These are phyloP conservation scores for Chrysophaeum taylorii DNA, from an alignment of 352 stramenopile genomes.

Conservation along the genomic window DNA sequence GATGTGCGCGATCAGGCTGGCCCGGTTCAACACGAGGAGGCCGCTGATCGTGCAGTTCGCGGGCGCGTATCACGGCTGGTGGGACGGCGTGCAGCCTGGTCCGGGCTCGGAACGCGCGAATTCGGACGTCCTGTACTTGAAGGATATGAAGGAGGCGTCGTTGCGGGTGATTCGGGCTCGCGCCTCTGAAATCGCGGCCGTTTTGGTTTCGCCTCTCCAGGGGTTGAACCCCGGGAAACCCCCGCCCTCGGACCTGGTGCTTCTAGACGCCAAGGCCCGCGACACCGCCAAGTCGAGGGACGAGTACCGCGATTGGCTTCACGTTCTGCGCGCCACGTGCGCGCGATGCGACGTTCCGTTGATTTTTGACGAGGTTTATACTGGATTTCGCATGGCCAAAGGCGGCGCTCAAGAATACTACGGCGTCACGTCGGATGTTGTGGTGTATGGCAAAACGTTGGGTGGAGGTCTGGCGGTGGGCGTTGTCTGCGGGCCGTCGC, in stretches of 20 bases:
- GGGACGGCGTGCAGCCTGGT: constrained; percentile 30
- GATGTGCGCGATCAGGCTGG: constrained; percentile 30
- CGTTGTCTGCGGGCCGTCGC: constrained; percentile 26
- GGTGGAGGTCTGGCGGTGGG: constrained; percentile 30
- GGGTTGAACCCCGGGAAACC: constrained; percentile 29
- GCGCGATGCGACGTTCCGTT: constrained; percentile 18
- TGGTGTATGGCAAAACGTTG: constrained; percentile 30
- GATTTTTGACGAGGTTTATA: constrained; percentile 36
- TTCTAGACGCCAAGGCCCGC: constrained; percentile 26
- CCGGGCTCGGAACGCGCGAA: constrained; percentile 28
- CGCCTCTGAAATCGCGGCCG: constrained; percentile 24
- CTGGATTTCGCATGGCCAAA: constrained; percentile 29
- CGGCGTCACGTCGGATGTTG: constrained; percentile 30
- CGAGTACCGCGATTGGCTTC: constrained; percentile 27
- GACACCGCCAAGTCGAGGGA: constrained; percentile 16
- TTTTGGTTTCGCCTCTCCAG: constrained; percentile 31
- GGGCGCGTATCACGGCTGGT: constrained; percentile 31
- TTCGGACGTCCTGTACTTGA: constrained; percentile 28
- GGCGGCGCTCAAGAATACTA: constrained; percentile 35
- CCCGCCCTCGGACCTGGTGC: constrained; percentile 26
- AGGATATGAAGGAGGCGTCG: constrained; percentile 27
- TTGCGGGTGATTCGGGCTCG: constrained; percentile 23
- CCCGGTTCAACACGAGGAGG: constrained; percentile 29
- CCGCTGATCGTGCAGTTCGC: constrained; percentile 27
- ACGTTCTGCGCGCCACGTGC: constrained; percentile 23